These are phyloP conservation scores for Pyronema omphalodes DNA, from an alignment of 495 filamentous ascomycete species.

Conservation along the genomic window DNA sequence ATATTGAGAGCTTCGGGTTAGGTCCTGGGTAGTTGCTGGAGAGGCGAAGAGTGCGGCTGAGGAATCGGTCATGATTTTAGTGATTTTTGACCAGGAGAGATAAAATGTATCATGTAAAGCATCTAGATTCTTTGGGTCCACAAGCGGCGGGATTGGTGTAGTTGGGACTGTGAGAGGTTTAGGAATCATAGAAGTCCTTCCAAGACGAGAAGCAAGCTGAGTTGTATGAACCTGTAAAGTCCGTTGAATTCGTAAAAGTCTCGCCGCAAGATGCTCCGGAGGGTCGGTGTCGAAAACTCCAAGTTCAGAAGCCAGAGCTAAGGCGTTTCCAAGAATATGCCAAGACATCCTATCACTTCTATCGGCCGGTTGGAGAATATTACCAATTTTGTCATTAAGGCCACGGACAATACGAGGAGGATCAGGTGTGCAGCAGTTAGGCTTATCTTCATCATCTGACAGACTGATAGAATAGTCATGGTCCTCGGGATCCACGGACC, in stretches of 20 bases:
- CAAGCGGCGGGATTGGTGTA: slow-evolving; percentile 7
- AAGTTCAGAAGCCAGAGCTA: slow-evolving; percentile 78
- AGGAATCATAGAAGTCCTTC: slow-evolving; percentile 80
- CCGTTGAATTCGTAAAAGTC: slow-evolving; percentile 66
- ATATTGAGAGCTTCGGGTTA: slow-evolving; percentile 74
- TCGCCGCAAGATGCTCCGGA: slow-evolving; percentile 25
- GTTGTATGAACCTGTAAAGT: slow-evolving; percentile 77
- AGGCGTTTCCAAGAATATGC: slow-evolving; percentile 86
- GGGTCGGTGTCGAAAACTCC: slow-evolving; percentile 74
- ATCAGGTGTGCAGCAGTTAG: slow-evolving; percentile 25
- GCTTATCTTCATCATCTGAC: slow-evolving; percentile 21
- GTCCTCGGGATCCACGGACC: slow-evolving; percentile 71
- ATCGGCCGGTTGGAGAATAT: slow-evolving; percentile 66
- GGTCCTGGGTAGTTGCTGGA: slow-evolving; percentile 59
- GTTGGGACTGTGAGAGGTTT: slow-evolving; percentile 18
- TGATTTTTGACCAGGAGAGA: slow-evolving; percentile 80
- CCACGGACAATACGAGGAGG: slow-evolving; percentile 31
- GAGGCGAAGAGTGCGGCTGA: slow-evolving; percentile 74
- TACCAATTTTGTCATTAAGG: slow-evolving; percentile 56
- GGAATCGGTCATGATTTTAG: slow-evolving; percentile 68
- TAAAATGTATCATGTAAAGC: slow-evolving; percentile 56
- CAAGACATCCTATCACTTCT: slow-evolving; percentile 93
- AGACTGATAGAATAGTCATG: slow-evolving; percentile 29
- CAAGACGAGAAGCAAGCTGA: slow-evolving; percentile 77
- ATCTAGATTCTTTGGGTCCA: slow-evolving; percentile 13